These are phyloP conservation scores for Rehmannia glutinosa DNA, from an alignment of 257 asterid species.

Conservation along the genomic window DNA sequence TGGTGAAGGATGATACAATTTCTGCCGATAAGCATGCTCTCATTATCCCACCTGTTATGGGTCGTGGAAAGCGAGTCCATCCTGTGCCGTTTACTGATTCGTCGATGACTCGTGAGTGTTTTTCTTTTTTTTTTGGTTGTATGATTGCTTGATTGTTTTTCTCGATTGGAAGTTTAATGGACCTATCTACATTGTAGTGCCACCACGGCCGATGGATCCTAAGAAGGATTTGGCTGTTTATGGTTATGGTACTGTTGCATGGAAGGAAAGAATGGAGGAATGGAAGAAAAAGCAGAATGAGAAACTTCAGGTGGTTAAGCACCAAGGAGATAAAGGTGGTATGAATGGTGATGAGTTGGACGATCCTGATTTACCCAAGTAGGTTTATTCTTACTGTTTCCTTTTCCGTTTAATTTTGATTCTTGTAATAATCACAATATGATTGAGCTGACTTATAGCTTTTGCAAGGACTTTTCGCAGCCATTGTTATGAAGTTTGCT, in stretches of 20 bases:
- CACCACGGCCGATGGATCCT: slow-evolving; percentile 89
- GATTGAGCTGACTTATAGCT: slow-evolving; percentile 13
- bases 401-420: slow-evolving; percentile 8
- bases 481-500: too few relatives aligned
- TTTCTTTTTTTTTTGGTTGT: not conserved
- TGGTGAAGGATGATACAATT: slow-evolving; percentile 63
- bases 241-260: slow-evolving; percentile 85
- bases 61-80: slow-evolving; percentile 65
- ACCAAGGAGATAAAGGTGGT: slow-evolving; percentile 56
- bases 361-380: slow-evolving; percentile 80
- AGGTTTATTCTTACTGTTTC: slow-evolving; percentile 28
- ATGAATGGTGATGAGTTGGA: slow-evolving; percentile 54
- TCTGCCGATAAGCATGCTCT: slow-evolving; percentile 86
- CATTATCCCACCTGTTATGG: slow-evolving; percentile 67
- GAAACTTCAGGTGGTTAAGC: slow-evolving; percentile 80
- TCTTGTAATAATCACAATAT: not conserved
- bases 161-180: slow-evolving; percentile 6
- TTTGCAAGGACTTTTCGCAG: too few relatives aligned
- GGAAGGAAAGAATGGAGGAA: slow-evolving; percentile 95
- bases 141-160: not conserved
- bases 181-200: slow-evolving; percentile 39
- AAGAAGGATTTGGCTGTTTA: slow-evolving; percentile 82
- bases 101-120: slow-evolving; percentile 61
- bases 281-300: slow-evolving; percentile 82
- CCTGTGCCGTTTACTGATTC: slow-evolving; percentile 61